Evolutionary conservation across 352 stramenopile species (phyloP), one percentile per base, ranked within the genome.

Genomic region (Nothophytophthora sp.): DNA sequence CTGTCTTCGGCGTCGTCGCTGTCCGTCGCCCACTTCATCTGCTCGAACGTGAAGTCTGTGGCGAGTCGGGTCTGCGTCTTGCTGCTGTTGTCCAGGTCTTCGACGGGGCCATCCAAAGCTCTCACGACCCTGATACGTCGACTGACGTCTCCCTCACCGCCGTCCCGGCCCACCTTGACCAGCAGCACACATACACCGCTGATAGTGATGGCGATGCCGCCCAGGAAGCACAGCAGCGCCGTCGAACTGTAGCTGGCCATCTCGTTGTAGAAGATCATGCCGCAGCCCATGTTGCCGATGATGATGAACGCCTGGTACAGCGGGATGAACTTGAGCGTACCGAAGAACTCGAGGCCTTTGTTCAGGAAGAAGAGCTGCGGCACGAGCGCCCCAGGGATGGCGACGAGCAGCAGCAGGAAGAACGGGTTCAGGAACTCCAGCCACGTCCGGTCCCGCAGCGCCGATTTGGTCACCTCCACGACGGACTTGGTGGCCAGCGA

Each of bases 231-330:
- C 16, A 66, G 30, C 22, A 89, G 55, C 28, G 76, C 62, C 1
- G 55, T 41, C 11, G 58, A 40, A 39, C 63, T 70, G 63, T 89
- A 91, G 51, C 50, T 73, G 16, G 55, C 65, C 77, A 91, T 88
- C 50, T 91, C 81, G 42, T 91, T 83, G 70, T 86, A 89, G 60
- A 86, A 91, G 45, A 91, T 66, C 65, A 88, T 80, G 13, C 81
- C 81, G 40, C 81, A 89, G 24, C 73, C 52, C 70, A 81, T 79
- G 51, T 91, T 91, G 42, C 80, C 80, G 1, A 89, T 61, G 55
- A 91, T 91, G 51, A 91, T 89, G 64, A 91, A 91, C 15, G 80
- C 80, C 48, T 91, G 80, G 60, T 91, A 91, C 24, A 91, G 50
- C 55, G 80, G 80, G 50, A 91, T 87, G 47, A 89, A 91, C 55